Percentiles rank a stretch among this genome's conserved stretches.
These are phyloP conservation scores for Pedinophyceae sp. DNA, from an alignment of 139 green algal species.

Conservation along the genomic window DNA sequence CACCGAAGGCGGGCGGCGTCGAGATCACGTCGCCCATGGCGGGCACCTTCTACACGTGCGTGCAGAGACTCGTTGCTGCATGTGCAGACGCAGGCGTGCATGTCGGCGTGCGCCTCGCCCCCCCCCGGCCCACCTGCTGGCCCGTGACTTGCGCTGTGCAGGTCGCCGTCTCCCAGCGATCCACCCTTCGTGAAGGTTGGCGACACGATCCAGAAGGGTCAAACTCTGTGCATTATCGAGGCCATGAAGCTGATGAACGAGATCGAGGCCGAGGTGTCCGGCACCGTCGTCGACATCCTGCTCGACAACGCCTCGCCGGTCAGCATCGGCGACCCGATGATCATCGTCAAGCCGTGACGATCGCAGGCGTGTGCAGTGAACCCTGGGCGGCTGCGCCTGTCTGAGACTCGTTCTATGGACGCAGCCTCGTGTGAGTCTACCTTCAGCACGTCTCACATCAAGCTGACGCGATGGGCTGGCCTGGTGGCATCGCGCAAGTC, in stretches of 20 bases:
- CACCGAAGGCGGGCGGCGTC: conserved; percentile 21
- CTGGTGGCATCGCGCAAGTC: no score
- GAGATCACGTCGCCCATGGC: conserved; percentile 55
- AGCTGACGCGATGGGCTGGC: no score
- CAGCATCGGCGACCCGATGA: conserved; percentile 43
- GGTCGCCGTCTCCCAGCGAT: conserved; percentile 78
- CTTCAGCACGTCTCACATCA: no score
- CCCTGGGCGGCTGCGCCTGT: no score
- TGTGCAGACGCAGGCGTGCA: no score
- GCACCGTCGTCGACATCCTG: conserved; percentile 60
- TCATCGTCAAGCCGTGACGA: conserved; percentile 40
- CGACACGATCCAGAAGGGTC: conserved; percentile 79
- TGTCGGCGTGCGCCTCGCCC: no score
- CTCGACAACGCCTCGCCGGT: conserved; percentile 59
- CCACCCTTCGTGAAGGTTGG: conserved; percentile 76
- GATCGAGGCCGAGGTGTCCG: conserved; percentile 76
- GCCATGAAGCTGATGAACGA: conserved; percentile 99
- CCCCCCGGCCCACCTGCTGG: no score
- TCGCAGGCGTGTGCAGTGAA: no score
- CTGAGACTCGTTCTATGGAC: no score
- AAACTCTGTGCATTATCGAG: conserved; percentile 92
- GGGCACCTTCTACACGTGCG: conserved; percentile 58
- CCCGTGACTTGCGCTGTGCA: no score
- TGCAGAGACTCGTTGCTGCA: no score
- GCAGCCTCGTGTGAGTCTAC: no score